Evolutionary conservation across 2,329 filamentous ascomycete species (phyloP).

Genomic region (Fusarium nygamai): DNA sequence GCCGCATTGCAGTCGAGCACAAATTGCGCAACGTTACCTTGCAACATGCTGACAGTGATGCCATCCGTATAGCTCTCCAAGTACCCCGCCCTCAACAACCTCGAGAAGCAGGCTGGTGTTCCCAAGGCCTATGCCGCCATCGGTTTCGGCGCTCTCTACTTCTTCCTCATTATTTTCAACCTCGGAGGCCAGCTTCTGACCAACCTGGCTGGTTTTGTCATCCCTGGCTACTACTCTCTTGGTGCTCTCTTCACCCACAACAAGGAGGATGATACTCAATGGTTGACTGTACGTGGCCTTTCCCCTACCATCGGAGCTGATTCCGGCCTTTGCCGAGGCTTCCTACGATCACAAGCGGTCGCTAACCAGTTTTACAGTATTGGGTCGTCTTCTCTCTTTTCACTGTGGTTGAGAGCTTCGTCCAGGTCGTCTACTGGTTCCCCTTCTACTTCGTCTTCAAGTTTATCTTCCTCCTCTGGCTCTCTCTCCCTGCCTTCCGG

Average conservation of each 20-base stretch:
- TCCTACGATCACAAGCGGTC: slow-evolving; percentile 1
- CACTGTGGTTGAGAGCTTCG: slow-evolving; percentile 82
- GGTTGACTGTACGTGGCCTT: slow-evolving; percentile 70
- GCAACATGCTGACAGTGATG: slow-evolving; percentile 38
- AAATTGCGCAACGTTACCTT: slow-evolving; percentile 22
- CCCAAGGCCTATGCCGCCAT: slow-evolving; percentile 88
- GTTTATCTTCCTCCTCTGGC: slow-evolving; percentile 97
- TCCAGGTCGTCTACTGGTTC: slow-evolving; percentile 93
- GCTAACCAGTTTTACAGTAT: slow-evolving; percentile 67
- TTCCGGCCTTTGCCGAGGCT: background rate
- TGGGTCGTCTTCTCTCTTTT: slow-evolving; percentile 89
- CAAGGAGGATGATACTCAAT: slow-evolving; percentile 85
- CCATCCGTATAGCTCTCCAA: slow-evolving; percentile 75
- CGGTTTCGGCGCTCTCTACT: slow-evolving; percentile 80
- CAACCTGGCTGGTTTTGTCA: slow-evolving; percentile 84
- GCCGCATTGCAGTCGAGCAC: slow-evolving; percentile 18
- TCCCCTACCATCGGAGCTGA: slow-evolving; percentile 1
- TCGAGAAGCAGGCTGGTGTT: slow-evolving; percentile 84
- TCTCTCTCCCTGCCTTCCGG: slow-evolving; percentile 93
- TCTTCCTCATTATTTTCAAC: slow-evolving; percentile 94
- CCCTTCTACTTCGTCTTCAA: slow-evolving; percentile 99
- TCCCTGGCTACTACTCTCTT: slow-evolving; percentile 87
- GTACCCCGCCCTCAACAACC: slow-evolving; percentile 83
- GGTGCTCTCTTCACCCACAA: slow-evolving; percentile 76
- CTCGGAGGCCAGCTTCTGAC: slow-evolving; percentile 88